These are phyloP conservation scores for Furcasterigmium furcatum DNA, from an alignment of 2,329 filamentous ascomycete species.

Conservation along the genomic window DNA sequence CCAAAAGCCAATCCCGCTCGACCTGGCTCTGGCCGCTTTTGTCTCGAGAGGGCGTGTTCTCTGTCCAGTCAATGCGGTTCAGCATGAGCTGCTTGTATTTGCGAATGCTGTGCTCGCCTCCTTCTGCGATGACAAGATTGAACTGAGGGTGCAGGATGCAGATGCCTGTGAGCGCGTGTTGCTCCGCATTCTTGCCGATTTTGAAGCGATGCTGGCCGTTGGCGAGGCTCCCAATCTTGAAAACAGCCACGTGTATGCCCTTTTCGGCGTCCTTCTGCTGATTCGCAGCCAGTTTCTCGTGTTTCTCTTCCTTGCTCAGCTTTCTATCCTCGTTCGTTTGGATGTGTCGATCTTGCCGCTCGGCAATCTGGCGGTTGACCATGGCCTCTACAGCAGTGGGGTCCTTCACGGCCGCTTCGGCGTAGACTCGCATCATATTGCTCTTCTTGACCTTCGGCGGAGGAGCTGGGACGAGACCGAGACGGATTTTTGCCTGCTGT, in stretches of 20 bases:
- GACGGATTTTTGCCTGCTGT: constrained; percentile 89
- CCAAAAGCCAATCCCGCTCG: constrained; percentile 72
- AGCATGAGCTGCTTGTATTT: constrained; percentile 93
- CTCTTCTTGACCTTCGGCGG: constrained; percentile 96
- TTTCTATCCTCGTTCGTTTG: constrained; percentile 79
- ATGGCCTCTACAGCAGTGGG: constrained; percentile 94
- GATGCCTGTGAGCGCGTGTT: constrained; percentile 82
- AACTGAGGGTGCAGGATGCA: constrained; percentile 88
- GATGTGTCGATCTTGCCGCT: constrained; percentile 77
- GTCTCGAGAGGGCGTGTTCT: constrained; percentile 70
- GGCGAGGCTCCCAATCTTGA: constrained; percentile 83
- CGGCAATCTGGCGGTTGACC: constrained; percentile 89
- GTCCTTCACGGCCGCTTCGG: constrained; percentile 71
- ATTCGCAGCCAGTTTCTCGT: constrained; percentile 77
- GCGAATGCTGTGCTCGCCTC: constrained; percentile 76
- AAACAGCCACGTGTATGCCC: constrained; percentile 82
- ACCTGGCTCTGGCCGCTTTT: constrained; percentile 59
- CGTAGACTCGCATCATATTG: constrained; percentile 89
- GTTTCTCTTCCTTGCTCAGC: constrained; percentile 81
- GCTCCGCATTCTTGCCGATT: constrained; percentile 87
- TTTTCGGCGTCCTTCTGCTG: constrained; percentile 86
- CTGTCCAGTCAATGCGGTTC: constrained; percentile 90
- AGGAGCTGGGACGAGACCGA: constrained; percentile 85
- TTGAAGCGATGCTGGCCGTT: constrained; percentile 95
- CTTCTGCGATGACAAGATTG: constrained; percentile 88